Conservation (phyloP, 116 monocot genomes). For the Papilionanthe hybrid region DNA sequence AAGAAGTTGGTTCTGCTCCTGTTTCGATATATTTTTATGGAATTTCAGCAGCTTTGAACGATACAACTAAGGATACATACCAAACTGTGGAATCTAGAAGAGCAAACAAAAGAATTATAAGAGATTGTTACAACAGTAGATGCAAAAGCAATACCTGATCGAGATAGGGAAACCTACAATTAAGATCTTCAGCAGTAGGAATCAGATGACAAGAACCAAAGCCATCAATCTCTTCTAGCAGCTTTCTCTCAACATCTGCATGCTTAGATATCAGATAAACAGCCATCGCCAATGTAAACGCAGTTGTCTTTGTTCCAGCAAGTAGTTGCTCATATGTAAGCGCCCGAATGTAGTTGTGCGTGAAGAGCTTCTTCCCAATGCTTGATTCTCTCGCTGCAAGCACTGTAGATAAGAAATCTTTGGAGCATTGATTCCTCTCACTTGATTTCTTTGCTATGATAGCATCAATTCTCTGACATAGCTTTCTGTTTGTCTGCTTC, state of each 20-base stretch:
- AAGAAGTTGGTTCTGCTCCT: no score
- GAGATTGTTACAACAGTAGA: no score
- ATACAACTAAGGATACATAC: no score
- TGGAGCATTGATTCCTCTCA: slow-evolving; percentile 16
- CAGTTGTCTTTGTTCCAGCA: slow-evolving; percentile 79
- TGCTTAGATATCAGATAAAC: slow-evolving; percentile 66
- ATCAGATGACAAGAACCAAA: slow-evolving; percentile 31
- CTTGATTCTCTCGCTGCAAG: slow-evolving; percentile 37
- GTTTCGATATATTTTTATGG: no score
- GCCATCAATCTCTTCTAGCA: slow-evolving; percentile 61
- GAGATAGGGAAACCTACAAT: slow-evolving; percentile 66
- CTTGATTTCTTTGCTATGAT: slow-evolving; percentile 40
- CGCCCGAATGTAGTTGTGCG: slow-evolving; percentile 46
- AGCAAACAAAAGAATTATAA: no score
- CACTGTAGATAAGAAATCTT: slow-evolving; percentile 62
- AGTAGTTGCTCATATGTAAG: slow-evolving; percentile 83
- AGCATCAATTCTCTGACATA: slow-evolving; percentile 37
- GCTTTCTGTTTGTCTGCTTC: slow-evolving; percentile 32
- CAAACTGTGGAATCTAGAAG: no score
- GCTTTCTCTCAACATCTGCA: slow-evolving; percentile 58
- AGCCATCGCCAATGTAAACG: slow-evolving; percentile 58
- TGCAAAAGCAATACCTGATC: slow-evolving; percentile 50
- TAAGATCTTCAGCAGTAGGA: slow-evolving; percentile 60
- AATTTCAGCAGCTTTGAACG: no score
- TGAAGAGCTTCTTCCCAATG: slow-evolving; percentile 34